These are phyloP conservation scores for Gastrolobium bilobum DNA, from an alignment of 306 rosid genomes.

Conservation along the genomic window DNA sequence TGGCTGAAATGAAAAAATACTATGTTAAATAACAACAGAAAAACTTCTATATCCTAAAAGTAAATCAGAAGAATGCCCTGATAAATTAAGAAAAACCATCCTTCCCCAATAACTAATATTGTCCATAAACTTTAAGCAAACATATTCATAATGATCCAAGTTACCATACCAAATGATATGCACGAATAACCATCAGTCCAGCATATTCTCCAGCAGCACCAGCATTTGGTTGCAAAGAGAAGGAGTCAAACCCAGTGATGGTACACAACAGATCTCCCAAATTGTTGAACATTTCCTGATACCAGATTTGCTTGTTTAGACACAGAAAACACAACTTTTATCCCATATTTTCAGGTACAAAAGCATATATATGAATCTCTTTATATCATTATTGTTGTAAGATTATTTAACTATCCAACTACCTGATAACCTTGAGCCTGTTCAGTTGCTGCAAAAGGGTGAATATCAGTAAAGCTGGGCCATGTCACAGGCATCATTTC, in stretches of 20 bases:
- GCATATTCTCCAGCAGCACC: conserved; percentile 99
- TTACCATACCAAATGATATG: conserved; percentile 82
- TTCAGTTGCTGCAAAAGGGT: conserved; percentile 93
- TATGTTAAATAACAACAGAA: conserved; percentile 18
- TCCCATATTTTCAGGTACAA: conserved; percentile 35
- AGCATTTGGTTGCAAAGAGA: conserved; percentile 99
- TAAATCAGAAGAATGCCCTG: conserved; percentile 26
- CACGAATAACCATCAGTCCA: conserved; percentile 99
- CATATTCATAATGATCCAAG: conserved; percentile 32
- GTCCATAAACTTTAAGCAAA: conserved; percentile 32
- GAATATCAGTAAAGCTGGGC: conserved; percentile 84
- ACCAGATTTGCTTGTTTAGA: conserved; percentile 49
- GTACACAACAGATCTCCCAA: conserved; percentile 88
- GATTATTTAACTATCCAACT: conserved; percentile 42
- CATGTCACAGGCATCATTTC: conserved; percentile 99
- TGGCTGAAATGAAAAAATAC: conserved; percentile 14
- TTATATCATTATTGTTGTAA: conserved; percentile 22
- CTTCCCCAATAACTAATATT: background rate
- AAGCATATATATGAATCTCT: conserved; percentile 40
- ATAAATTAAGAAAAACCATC: background rate
- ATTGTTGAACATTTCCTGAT: conserved; percentile 92
- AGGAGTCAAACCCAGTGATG: conserved; percentile 97
- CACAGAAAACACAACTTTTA: conserved; percentile 43
- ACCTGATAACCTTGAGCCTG: conserved; percentile 99
- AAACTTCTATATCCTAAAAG: conserved; percentile 22